A percentile compares a stretch with the other conserved stretches of the same genome.
Evolutionary conservation across 2,329 filamentous ascomycete genomes (phyloP).

Genomic region (Claviceps citrina): DNA sequence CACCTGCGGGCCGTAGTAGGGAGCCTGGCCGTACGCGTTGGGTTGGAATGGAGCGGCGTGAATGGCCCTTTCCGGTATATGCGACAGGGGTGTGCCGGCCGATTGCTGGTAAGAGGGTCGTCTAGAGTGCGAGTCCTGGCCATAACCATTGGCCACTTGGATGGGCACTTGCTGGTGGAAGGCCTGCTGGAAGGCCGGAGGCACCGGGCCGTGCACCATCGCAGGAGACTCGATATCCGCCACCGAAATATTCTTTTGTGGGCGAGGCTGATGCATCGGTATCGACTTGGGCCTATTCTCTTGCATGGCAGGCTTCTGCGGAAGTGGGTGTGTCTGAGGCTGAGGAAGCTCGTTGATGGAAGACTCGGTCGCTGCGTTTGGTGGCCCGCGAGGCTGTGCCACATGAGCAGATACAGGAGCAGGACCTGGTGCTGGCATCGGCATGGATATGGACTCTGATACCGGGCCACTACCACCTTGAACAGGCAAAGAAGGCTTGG

Average conservation of each 20-base stretch:
- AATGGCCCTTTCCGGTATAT: constrained; percentile 83
- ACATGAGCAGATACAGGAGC: background rate
- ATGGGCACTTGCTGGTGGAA: constrained; percentile 91
- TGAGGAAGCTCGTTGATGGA: constrained; percentile 39
- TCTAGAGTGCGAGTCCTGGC: constrained; percentile 46
- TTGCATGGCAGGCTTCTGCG: constrained; percentile 41
- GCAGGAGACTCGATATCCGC: constrained; percentile 81
- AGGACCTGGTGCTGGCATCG: background rate
- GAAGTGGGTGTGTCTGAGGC: constrained; percentile 42
- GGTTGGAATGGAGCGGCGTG: constrained; percentile 85
- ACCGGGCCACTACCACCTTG: constrained; percentile 5
- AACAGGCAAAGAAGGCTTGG: constrained; percentile 16
- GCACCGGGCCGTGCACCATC: constrained; percentile 29
- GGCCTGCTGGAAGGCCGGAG: constrained; percentile 71
- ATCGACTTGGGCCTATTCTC: constrained; percentile 36
- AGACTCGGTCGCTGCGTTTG: constrained; percentile 12
- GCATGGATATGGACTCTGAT: background rate
- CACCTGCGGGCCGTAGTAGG: constrained; percentile 40
- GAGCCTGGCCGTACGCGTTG: constrained; percentile 43
- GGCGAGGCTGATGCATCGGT: constrained; percentile 86
- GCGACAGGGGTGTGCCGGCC: constrained; percentile 67
- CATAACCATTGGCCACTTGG: constrained; percentile 45
- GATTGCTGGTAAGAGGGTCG: constrained; percentile 58
- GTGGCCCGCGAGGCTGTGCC: constrained; percentile 8
- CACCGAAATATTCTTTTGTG: constrained; percentile 86